Base-by-base conservation (phyloP, 768 basidiomycete species). In the Lentinus brumalis region DNA sequence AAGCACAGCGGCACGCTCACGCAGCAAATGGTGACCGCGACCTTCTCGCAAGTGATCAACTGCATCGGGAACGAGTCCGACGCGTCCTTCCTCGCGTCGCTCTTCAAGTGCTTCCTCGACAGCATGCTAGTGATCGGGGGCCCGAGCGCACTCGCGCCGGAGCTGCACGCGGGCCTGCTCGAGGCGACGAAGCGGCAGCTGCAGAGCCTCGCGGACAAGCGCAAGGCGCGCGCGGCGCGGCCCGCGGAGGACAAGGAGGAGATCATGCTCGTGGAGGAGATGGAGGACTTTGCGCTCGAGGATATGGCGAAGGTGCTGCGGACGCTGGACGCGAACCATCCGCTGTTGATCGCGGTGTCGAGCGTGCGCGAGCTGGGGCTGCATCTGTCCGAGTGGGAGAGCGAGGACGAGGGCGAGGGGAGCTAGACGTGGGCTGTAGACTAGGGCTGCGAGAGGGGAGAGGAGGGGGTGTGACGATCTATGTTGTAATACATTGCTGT, bases 201-300 rank as follows among this genome's bases (percentile, higher is more conserved):
- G 11, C 85, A 87, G 30, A 69, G 73, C 2, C 73, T 94, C 15
- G 91, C 91, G 0, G 89, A 92, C 41, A 79, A 80, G 64, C 83
- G 91, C 26, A 86, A 86, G 62, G 71, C 78, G 3, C 81, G 91
- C 21, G 72, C 79, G 5, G 72, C 78, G 59, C 67, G 78, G 16
- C 73, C 73, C 14, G 66, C 70, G 18, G 82, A 85, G 56, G 88
- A 91, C 53, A 76, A 77, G 59, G 89, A 92, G 62, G 90, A 92
- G 63, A 73, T 90, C 65, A 83, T 82, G 70, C 70, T 92, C 55
- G 69, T 90, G 41, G 89, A 93, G 72, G 91, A 94, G 78, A 86
- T 92, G 75, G 91, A 92, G 71, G 90, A 90, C 57, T 91, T 88
- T 68, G 88, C 86, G 65, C 70, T 92, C 64, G 90, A 92, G 70